These are phyloP conservation scores for Phytophthora pseudosyringae DNA, from an alignment of 352 stramenopile species.

Conservation along the genomic window DNA sequence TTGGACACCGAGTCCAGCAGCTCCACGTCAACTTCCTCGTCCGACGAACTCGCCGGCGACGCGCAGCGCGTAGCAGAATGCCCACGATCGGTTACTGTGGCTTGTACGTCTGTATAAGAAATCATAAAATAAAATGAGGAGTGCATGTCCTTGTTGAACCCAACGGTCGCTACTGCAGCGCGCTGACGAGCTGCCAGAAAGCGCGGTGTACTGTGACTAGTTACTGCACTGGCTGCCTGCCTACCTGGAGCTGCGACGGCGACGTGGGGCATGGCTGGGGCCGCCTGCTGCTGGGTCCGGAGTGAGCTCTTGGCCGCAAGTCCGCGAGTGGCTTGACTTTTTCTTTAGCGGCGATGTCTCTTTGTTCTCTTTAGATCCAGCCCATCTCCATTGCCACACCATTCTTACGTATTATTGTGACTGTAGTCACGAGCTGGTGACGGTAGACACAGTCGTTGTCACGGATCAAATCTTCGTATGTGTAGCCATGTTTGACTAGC, in stretches of 20 bases:
- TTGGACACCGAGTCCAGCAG: conserved; percentile 35
- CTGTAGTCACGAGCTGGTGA: not conserved
- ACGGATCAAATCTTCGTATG: conserved; percentile 15
- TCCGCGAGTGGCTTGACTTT: conserved; percentile 17
- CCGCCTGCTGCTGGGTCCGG: not conserved
- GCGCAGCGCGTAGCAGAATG: not conserved
- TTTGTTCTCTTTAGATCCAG: conserved; percentile 22
- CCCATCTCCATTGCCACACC: conserved; percentile 1
- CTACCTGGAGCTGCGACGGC: not conserved
- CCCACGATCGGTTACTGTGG: not conserved
- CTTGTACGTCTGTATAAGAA: conserved; percentile 1
- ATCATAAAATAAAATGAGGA: conserved; percentile 2
- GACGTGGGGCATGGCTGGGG: conserved; percentile 14
- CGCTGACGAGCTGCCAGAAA: not conserved
- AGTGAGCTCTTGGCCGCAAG: conserved; percentile 6
- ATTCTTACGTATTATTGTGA: not conserved
- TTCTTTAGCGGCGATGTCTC: conserved; percentile 9
- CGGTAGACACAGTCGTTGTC: not conserved
- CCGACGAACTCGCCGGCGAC: conserved; percentile 17
- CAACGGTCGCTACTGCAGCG: not conserved
- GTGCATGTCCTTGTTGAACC: conserved; percentile 6
- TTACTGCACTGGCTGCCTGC: not conserved
- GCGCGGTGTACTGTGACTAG: not conserved
- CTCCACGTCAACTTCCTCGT: conserved; percentile 33
- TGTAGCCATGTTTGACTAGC: conserved; percentile 20